Evolutionary conservation across 768 basidiomycete genomes (phyloP).

Genomic region (Lactarius trivialis): DNA sequence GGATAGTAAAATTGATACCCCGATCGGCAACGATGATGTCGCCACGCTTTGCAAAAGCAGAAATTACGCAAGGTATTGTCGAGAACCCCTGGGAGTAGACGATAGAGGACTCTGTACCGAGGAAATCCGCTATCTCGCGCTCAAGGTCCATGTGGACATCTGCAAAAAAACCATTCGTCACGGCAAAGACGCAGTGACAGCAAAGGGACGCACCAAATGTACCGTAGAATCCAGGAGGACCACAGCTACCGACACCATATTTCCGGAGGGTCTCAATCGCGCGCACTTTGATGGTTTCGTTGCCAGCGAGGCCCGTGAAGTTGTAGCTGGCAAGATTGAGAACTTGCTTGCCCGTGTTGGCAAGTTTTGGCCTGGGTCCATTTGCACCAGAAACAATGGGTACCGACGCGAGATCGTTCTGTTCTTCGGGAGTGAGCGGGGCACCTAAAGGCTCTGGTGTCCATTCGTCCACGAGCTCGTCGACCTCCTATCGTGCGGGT

Average conservation of each 20-base stretch:
- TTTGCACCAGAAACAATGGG: conserved; percentile 76
- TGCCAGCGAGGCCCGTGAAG: conserved; percentile 84
- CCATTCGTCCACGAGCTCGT: conserved; percentile 97
- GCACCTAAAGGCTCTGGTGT: conserved; percentile 74
- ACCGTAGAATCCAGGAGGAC: conserved; percentile 96
- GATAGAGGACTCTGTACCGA: conserved; percentile 84
- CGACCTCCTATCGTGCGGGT: conserved; percentile 66
- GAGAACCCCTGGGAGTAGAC: conserved; percentile 93
- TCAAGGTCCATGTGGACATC: conserved; percentile 92
- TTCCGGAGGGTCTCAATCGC: conserved; percentile 79
- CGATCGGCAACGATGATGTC: conserved; percentile 98
- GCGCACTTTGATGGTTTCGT: conserved; percentile 78
- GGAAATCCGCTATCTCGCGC: conserved; percentile 81
- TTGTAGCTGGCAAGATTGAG: conserved; percentile 87
- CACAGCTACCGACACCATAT: conserved; percentile 93
- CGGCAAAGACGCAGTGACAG: not conserved
- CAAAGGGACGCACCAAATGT: conserved; percentile 66
- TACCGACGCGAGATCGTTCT: conserved; percentile 61
- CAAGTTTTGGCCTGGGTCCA: conserved; percentile 76
- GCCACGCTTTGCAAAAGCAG: conserved; percentile 95
- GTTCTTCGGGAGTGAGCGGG: conserved; percentile 52
- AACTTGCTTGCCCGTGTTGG: conserved; percentile 64
- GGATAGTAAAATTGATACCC: conserved; percentile 92
- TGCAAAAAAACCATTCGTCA: conserved; percentile 28
- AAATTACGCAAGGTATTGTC: conserved; percentile 88